phyloP scores from a whole-genome alignment of 805 yeast species.

The Ogataea pini region DNA sequence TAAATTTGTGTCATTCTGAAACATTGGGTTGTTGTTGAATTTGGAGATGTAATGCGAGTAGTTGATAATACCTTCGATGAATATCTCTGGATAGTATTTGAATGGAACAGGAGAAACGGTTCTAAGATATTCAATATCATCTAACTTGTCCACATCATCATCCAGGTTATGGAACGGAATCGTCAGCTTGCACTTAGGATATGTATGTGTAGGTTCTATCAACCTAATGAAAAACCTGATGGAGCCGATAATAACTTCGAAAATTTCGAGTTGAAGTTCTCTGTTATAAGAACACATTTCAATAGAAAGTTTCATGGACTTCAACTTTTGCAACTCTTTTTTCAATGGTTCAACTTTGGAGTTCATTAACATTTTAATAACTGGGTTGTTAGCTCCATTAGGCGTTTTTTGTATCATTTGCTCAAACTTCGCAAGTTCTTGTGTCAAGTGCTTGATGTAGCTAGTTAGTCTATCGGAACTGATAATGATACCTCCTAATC shows the following conservation, averaged over 20 bases:
- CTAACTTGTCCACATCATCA: constrained; percentile 66
- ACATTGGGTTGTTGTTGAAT: constrained; percentile 58
- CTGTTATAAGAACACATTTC: constrained; percentile 62
- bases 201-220: constrained; percentile 69
- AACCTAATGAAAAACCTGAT: constrained; percentile 68
- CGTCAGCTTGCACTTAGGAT: constrained; percentile 51
- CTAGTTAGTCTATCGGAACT: constrained; percentile 55
- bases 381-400: constrained; percentile 26
- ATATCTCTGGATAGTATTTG: constrained; percentile 81
- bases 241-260: constrained; percentile 77
- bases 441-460: constrained; percentile 49
- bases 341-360: constrained; percentile 34
- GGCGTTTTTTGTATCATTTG: constrained; percentile 31
- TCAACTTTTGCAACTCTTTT: constrained; percentile 38
- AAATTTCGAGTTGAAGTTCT: constrained; percentile 60
- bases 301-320: constrained; percentile 55
- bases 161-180: constrained; percentile 63
- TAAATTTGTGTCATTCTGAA: constrained; percentile 51
- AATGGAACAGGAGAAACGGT: constrained; percentile 71
- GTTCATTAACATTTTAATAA: constrained; percentile 30
- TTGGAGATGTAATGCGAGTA: constrained; percentile 64
- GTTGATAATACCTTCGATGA: constrained; percentile 78
- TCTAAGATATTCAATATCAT: constrained; percentile 71
- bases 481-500: constrained; percentile 75
- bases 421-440: constrained; percentile 55